phyloP scores from a whole-genome alignment of 2,329 filamentous ascomycete species.

The Coniosporium tulheliwenetii region DNA sequence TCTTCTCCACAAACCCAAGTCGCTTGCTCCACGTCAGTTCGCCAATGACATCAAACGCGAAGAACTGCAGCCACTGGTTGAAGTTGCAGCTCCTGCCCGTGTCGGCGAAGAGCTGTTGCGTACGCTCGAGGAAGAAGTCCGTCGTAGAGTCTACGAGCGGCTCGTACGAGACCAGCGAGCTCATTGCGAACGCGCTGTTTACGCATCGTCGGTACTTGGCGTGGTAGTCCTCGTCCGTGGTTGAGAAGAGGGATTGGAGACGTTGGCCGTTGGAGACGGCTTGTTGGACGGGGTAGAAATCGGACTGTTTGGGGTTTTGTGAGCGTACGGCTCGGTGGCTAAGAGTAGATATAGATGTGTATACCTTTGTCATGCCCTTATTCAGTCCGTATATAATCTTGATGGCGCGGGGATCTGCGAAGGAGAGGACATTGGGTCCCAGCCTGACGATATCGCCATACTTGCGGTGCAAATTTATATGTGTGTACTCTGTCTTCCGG shows the following conservation, averaged over 20 bases:
- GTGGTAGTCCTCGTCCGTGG: slow-evolving; percentile 60
- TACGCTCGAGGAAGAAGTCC: slow-evolving; percentile 47
- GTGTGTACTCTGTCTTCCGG: slow-evolving; percentile 50
- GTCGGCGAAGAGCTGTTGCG: slow-evolving; percentile 24
- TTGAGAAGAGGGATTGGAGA: slow-evolving; percentile 61
- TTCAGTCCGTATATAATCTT: slow-evolving; percentile 70
- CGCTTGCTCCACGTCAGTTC: slow-evolving; percentile 63
- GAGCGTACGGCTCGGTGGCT: neutral
- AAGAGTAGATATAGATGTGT: slow-evolving; percentile 5
- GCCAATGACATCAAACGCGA: slow-evolving; percentile 69
- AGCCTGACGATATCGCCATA: slow-evolving; percentile 61
- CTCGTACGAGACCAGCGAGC: slow-evolving; percentile 60
- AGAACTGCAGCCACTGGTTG: slow-evolving; percentile 61
- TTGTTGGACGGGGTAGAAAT: slow-evolving; percentile 69
- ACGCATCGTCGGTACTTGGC: slow-evolving; percentile 59
- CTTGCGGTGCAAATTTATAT: slow-evolving; percentile 51
- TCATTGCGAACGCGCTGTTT: slow-evolving; percentile 66
- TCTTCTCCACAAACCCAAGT: slow-evolving; percentile 59
- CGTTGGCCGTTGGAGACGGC: slow-evolving; percentile 52
- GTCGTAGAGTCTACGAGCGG: slow-evolving; percentile 65
- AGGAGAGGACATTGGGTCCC: slow-evolving; percentile 59
- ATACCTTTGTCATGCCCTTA: slow-evolving; percentile 68
- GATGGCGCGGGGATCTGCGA: slow-evolving; percentile 56
- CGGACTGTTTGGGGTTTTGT: slow-evolving; percentile 36
- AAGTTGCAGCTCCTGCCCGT: slow-evolving; percentile 42